Base-by-base conservation (phyloP, 2,329 filamentous ascomycete species). In the Trichoderma harzianum region DNA sequence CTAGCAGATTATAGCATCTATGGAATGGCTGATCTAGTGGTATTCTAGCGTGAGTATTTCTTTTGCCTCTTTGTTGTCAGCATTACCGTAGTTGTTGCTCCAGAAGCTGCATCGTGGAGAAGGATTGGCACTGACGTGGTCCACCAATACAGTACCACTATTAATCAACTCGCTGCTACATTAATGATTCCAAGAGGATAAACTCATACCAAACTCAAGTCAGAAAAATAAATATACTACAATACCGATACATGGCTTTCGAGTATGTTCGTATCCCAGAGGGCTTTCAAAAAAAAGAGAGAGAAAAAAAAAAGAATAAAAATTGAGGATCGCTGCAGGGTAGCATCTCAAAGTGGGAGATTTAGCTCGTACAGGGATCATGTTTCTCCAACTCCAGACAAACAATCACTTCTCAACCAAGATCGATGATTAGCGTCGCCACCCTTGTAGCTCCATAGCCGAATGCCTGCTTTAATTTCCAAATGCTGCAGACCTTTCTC, bases 401-500 rank as follows among this genome's bases (percentile, higher is more conserved):
- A 57, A 32, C 51, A 39, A 58, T 62, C 66, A 69, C 66, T 62
- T 62, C 57, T 62, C 66, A 69, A 69, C 36, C 26, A 28, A 60
- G 66, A 69, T 69, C 63, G 36, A 62, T 24, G 18, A 61, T 47
- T 69, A 69, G 66, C 66, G 66, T 30, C 28, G 65, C 65, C 65
- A 67, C 64, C 64, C 64, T 58, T 67, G 64, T 30, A 53, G 47
- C n/a, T 16, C 51, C 62, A 36, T 32, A 39, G 21, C 47, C 66
- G 11, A 53, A 53, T 51, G 21, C 47, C 47, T 24, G 21, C 21
- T 53, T 53, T 24, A 24, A 53, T 53, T 53, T 53, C 30, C 63
- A 69, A 47, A 57, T 28, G 47, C 47, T 55, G 63, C 63, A 66
- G 47, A 32, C 28, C 14, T 34, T 43, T 30, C 26, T 69, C 36